Evolutionary conservation across 2,329 filamentous ascomycete species (phyloP), one percentile per base, ranked within the genome.

Genomic region (Tolypocladium paradoxum): DNA sequence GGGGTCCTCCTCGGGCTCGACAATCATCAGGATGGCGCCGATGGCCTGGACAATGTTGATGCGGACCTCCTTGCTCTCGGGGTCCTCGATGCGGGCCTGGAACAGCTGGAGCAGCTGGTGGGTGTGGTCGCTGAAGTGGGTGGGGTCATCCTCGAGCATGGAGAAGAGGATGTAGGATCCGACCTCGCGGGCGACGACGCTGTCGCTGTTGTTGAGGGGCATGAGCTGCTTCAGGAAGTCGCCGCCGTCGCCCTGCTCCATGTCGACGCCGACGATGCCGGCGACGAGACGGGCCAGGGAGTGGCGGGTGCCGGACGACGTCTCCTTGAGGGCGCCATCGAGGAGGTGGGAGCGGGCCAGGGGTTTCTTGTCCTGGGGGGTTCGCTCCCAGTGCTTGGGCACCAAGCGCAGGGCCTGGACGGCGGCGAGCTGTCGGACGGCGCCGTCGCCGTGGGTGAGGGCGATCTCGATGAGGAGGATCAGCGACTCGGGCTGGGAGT

Each of bases 31-130:
- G 63, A 96, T 79, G 65, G 90, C 87, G 64, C 91, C 90, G 56
- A 97, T 81, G 56, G 90, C 90, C 65, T 95, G 82, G 72, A 96
- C 85, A 34, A 93, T 95, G 77, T 96, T 97, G 74, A 96, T 84
- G 63, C 91, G 86, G 54, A 99, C 93, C 68, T 96, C 90, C 57
- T 87, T 82, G 69, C 90, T 96, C 71, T 95, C 85, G 1, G 88
- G 84, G 65, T 97, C 93, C 64, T 87, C 84, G 64, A 99, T 93
- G 48, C 91, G 95, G 69, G 85, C 85, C 70, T 78, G 77, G 74
- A 97, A 96, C 29, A 97, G 78, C 63, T 81, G 78, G 64, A 97
- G 89, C 55, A 97, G 82, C 65, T 88, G 84, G 55, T 78, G 72
- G 62, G 90, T 82, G 71, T 93, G 88, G 64, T 91, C 87, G 62